phyloP scores from a whole-genome alignment of 208 protist species.

The Trichomonas tenax region DNA sequence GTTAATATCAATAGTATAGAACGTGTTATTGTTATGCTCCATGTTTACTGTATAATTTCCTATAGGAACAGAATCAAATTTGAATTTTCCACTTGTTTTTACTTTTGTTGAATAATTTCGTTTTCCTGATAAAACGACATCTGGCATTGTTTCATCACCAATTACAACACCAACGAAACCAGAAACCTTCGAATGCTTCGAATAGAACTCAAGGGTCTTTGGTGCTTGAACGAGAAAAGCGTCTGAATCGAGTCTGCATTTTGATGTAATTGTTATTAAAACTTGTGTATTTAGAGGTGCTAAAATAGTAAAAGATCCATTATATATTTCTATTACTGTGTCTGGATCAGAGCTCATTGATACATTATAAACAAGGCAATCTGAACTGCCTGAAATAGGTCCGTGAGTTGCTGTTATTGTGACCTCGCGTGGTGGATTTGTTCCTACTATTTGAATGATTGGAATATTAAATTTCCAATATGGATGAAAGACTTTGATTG shows the following conservation, averaged over 20 bases:
- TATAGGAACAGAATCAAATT: no score
- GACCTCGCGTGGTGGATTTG: background rate
- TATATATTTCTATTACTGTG: background rate
- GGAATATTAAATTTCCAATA: background rate
- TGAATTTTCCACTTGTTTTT: no score
- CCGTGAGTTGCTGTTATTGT: background rate
- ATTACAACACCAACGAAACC: background rate
- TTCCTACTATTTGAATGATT: background rate
- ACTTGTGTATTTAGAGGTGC: background rate
- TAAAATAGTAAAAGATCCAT: background rate
- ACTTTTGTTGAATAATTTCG: no score
- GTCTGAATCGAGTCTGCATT: background rate
- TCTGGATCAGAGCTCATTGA: background rate
- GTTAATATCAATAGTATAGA: no score
- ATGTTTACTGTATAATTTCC: no score
- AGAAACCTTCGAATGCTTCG: background rate
- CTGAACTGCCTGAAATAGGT: background rate
- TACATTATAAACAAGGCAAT: background rate
- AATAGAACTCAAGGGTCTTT: background rate
- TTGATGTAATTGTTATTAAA: background rate
- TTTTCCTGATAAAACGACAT: background rate
- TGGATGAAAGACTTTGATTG: background rate
- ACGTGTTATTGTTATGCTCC: no score
- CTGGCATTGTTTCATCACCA: background rate
- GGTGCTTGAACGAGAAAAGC: background rate